Evolutionary conservation across 139 green algal species (phyloP), one percentile per base, ranked within the genome.

Genomic region (Klebsormidium nitens): DNA sequence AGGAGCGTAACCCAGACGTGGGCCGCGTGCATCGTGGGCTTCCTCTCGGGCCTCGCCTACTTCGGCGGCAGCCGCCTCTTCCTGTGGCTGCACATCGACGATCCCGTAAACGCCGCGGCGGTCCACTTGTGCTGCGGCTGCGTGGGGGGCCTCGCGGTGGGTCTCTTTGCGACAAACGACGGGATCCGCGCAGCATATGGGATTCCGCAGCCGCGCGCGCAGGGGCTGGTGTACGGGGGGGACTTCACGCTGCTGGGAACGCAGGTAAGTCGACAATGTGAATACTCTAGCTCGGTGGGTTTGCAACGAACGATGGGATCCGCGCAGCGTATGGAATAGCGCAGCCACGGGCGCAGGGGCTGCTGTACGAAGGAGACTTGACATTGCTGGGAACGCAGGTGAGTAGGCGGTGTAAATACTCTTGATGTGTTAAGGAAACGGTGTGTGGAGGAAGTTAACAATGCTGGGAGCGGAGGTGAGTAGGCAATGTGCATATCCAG

Each of bases 11-110:
- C 89, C 26, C 58, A 84, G 66, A 77, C 85, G 5, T 97, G 88
- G 85, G 91, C 86, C 17, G 91, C 89, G 32, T 74, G 93, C 67
- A 69, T 93, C 48, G 85, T 85, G 59, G 93, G 89, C 40, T 31
- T 32, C 5, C 69, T 89, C 14, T 85, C 77, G 23, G 87, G 56
- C 32, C 55, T 78, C 36, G 47, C 85, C 59, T 88, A 86, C 64
- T 72, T 70, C 58, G n/a, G 71, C n/a, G 66, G 56, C 23, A 86
- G 70, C 60, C 78, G 47, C 38, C 68, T 87, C 23, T 73, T 84
- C 35, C 59, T 82, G 6, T 78, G 76, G 49, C 42, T 87, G 34
- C 40, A 74, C 19, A 60, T 93, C 48, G 89, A 95, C 64, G 89
- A 94, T 69, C 85, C 26, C 44, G 61, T 69, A 55, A 55, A 55